Evolutionary conservation across 345 rosid species (phyloP), one percentile per base, ranked within the genome.

Genomic region (Orychophragmus violaceus): DNA sequence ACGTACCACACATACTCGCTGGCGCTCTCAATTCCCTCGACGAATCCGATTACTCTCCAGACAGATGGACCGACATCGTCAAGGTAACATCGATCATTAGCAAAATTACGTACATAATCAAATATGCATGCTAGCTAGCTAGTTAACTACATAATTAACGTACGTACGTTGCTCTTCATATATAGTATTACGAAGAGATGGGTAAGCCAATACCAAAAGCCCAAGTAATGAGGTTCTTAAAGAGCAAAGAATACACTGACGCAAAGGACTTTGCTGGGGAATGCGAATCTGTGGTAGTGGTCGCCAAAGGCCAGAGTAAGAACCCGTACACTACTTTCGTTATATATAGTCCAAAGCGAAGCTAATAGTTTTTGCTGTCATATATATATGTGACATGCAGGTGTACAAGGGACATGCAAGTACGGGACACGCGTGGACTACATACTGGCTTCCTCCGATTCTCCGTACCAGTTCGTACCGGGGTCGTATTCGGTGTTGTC

Each of bases 321-420:
- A n/a, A n/a, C 41, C 27, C 19, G 0, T 14, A 51, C 39, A 33
- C 49, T 41, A 41, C 19, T 4, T 39, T n/a, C n/a, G n/a, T n/a
- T n/a, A n/a, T n/a, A n/a, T n/a, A n/a, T n/a, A n/a, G n/a, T n/a
- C n/a, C n/a, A n/a, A n/a, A n/a, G n/a, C n/a, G n/a, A n/a, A n/a
- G n/a, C n/a, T n/a, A n/a, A n/a, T n/a, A n/a, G n/a, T n/a, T n/a
- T n/a, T n/a, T n/a, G n/a, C n/a, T n/a, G n/a, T n/a, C n/a, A n/a
- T 23, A 46, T 21, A 11, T 50, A 22, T 48, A 49, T 19, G 6
- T 50, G 16, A 16, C 59, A 33, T 22, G 56, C 78, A 92, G 98
- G 89, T 52, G 97, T 93, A 42, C 98, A 93, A 64, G 98, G 98
- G 59, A 93, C 98, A 0, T 93, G 98, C 82, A 93, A 86, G 80